Evolutionary conservation across 768 basidiomycete species (phyloP), one percentile per base, ranked within the genome.

Genomic region (Holtermanniella nyarrowii): DNA sequence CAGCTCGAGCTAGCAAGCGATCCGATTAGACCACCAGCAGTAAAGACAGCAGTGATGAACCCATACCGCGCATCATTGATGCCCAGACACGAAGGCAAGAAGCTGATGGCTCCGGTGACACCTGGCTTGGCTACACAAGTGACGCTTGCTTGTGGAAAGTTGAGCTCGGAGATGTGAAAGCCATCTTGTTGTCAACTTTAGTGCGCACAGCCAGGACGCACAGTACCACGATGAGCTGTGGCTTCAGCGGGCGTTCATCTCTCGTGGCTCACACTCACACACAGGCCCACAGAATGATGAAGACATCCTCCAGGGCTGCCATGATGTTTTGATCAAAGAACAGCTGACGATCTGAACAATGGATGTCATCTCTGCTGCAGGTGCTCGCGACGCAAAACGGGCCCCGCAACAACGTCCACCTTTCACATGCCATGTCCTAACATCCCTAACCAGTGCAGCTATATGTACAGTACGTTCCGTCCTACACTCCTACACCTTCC

Each of bases 121-220:
- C 67, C 60, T 5, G 62, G 55, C 26, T 7, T 16, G 10, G 69
- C 57, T 46, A 78, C 77, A 74, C 88, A 93, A 2, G 84, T 87
- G 51, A 90, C 66, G 41, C 83, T 66, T 3, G 78, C 78, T 64
- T 87, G 82, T 22, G 91, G 82, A 67, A 90, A 88, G 69, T 96
- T 96, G 53, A 96, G 78, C 14, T 83, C 83, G 1, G 88, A 86
- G 40, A 89, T 86, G 69, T 93, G 88, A 70, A 85, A 95, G n/a
- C 89, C 90, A 73, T 87, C 63, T 65, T 11, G 44, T 57, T 26
- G 40, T 5, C 23, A 48, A 3, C 22, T 20, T 24, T 49, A 42
- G 39, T 48, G 16, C 21, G 44, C 22, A 14, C 25, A 26, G 21
- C 21, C 37, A 14, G 37, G 18, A 23, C 66, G 40, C 39, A 68